Evolutionary conservation across 805 yeast genomes (phyloP), one percentile per base, ranked within the genome.

Genomic region (Candida krabiensis): DNA sequence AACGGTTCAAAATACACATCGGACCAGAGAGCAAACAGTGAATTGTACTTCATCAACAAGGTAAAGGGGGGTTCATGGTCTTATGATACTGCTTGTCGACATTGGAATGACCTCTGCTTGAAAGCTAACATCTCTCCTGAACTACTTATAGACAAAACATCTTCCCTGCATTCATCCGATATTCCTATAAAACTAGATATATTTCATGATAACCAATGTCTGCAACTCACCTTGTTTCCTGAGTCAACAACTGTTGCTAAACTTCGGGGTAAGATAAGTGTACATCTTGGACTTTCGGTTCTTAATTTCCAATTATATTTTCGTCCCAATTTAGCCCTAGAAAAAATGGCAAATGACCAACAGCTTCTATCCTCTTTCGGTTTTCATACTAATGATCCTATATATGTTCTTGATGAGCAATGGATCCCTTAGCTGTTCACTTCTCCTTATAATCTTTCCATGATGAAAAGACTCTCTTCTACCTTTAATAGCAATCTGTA

Each of bases 11-110:
- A 25, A 0, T 61, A 86, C 7, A 53, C 64, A 3, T 38, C 30
- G 0, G 68, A 60, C 2, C 84, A 80, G 33, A 66, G 88, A 13
- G 47, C 41, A 5, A 84, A 81, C 46, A 83, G 86, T 1, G 96
- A 88, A 55, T 55, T 85, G 4, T 86, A 74, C 53, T 79, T 84
- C 43, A 63, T 84, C 19, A 68, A 79, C 4, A 69, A 69, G 43
- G 75, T 84, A 0, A 53, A 50, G n/a, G 42, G 51, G 14, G 52
- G 53, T 5, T 54, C 59, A 5, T 48, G 64, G 34, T 28, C 28
- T 1, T 66, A 60, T 28, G 47, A 60, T 28, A 24, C 38, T 2
- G 39, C 39, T 17, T 19, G 47, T 3, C n/a, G 23, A 14, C 53
- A 74, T 19, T 81, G 84, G 83, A 29, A 34, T 3, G 24, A 56